phyloP scores from a whole-genome alignment of 768 basidiomycete genomes.

The Rubroboletus satanas region DNA sequence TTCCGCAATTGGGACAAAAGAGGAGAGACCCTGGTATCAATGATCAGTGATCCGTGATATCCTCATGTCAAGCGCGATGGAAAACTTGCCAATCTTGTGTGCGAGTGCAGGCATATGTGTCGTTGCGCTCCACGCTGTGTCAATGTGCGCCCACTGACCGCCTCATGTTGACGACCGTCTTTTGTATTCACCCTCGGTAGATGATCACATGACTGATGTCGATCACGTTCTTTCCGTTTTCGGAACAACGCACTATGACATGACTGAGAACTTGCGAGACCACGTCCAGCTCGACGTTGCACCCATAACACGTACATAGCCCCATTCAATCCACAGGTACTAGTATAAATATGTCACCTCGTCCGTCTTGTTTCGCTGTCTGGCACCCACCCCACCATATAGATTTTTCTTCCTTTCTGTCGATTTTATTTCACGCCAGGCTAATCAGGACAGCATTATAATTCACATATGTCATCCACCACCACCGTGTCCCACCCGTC shows the following conservation, averaged over 20 bases:
- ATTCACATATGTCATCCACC: not conserved
- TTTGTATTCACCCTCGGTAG: conserved; percentile 6
- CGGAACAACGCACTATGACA: conserved; percentile 19
- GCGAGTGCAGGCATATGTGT: conserved; percentile 28
- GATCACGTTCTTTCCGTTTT: conserved; percentile 11
- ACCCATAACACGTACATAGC: conserved; percentile 12
- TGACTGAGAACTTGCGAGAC: too few relatives aligned
- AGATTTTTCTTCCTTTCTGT: not conserved
- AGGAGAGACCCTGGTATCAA: conserved; percentile 70
- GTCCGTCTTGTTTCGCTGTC: conserved; percentile 2
- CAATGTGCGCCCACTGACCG: conserved; percentile 10
- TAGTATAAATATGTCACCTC: conserved; percentile 17
- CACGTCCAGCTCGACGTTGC: not conserved
- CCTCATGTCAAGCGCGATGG: not conserved
- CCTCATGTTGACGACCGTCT: conserved; percentile 7
- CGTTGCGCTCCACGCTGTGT: not conserved
- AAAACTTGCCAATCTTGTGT: conserved; percentile 45
- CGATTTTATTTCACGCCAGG: conserved; percentile 1
- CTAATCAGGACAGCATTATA: not conserved
- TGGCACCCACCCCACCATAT: conserved; percentile 12
- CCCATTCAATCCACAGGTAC: not conserved
- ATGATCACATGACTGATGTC: conserved; percentile 20
- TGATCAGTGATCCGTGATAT: not conserved
- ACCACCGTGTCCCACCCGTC: conserved; percentile 8
- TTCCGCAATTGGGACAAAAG: conserved; percentile 93